Evolutionary conservation across 805 yeast species (phyloP).

Genomic region (Metschnikowia sp.): DNA sequence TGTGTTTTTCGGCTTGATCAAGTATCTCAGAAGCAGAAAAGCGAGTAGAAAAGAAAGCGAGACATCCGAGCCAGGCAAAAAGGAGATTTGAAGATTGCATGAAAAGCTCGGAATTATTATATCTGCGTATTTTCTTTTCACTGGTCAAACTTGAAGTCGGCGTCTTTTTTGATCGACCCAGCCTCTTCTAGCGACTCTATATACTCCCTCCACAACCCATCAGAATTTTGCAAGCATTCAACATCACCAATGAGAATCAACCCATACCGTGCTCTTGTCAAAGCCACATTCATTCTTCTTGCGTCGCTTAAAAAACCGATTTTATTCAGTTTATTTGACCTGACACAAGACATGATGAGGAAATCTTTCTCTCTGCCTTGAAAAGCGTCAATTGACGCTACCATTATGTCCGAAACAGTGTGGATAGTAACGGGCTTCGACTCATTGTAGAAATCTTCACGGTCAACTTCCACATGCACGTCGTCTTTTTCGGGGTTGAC

Average conservation of each 20-base stretch:
- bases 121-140: too few species aligned
- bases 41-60: background rate
- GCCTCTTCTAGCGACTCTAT: conserved; percentile 12
- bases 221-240: conserved; percentile 12
- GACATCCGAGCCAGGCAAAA: background rate
- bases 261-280: conserved; percentile 85
- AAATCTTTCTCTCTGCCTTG: conserved; percentile 58
- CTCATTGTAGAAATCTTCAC: conserved; percentile 52
- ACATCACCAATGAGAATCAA: conserved; percentile 37
- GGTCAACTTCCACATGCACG: conserved; percentile 52
- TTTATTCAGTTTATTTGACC: conserved; percentile 66
- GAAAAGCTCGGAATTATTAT: too few species aligned
- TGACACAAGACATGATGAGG: conserved; percentile 49
- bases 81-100: background rate
- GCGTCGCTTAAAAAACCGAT: conserved; percentile 86
- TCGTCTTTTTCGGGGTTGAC: conserved; percentile 53
- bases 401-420: conserved; percentile 42
- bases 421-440: conserved; percentile 49
- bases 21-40: conserved; percentile 43
- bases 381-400: conserved; percentile 51
- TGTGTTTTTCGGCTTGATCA: conserved; percentile 47
- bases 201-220: conserved; percentile 18
- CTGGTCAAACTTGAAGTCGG: conserved; percentile 9
- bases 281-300: conserved; percentile 82
- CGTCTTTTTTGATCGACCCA: conserved; percentile 8